Percentiles rank a stretch among this genome's conserved stretches.
These are phyloP conservation scores for Colletotrichum liaoningense DNA, from an alignment of 2,329 filamentous ascomycete species.

Conservation along the genomic window DNA sequence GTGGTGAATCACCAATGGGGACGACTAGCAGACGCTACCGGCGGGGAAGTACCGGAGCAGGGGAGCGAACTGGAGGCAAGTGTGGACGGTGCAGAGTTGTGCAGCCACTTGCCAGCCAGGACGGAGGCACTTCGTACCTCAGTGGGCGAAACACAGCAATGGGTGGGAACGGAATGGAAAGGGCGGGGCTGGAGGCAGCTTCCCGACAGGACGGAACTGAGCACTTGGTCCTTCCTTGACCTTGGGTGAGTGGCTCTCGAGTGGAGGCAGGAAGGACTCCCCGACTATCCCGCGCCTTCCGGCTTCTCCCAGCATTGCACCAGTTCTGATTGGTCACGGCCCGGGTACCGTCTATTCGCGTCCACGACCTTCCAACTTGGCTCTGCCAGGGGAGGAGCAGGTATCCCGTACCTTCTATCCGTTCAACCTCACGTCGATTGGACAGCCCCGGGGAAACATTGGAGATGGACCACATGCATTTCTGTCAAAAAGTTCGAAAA, in stretches of 20 bases:
- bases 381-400: background rate
- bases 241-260: background rate
- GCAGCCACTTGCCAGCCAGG: background rate
- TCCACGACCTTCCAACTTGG: constrained; percentile 29
- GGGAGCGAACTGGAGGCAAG: background rate
- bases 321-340: constrained; percentile 9
- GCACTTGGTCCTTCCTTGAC: background rate
- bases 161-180: background rate
- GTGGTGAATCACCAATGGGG: constrained; percentile 30
- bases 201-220: constrained; percentile 31
- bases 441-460: background rate
- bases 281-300: constrained; percentile 29
- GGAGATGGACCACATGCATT: background rate
- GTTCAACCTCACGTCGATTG: background rate
- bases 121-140: too few species aligned
- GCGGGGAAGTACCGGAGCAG: constrained; percentile 24
- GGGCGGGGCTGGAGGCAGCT: constrained; percentile 22
- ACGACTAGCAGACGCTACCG: constrained; percentile 13
- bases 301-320: constrained; percentile 26
- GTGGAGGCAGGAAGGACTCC: background rate
- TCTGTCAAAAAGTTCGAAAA: background rate
- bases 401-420: background rate
- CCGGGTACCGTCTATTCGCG: constrained; percentile 11
- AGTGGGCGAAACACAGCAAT: background rate
- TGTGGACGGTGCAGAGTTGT: background rate